These are phyloP conservation scores for Amaranthus hypochondriacus DNA, from an alignment of 148 eudicot species.

Conservation along the genomic window DNA sequence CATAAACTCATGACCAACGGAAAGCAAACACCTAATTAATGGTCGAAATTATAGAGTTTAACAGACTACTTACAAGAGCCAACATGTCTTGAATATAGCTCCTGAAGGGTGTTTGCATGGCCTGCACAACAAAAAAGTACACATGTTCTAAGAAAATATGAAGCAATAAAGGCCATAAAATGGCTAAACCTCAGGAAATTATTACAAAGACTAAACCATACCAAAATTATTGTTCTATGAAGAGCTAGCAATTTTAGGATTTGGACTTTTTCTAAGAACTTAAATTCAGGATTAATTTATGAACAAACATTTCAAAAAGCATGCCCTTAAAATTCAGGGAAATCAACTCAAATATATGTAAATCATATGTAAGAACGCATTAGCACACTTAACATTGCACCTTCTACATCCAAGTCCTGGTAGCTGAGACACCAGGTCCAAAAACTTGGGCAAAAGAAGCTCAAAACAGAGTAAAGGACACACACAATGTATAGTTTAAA, in stretches of 20 bases:
- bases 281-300: background rate
- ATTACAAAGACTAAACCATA: background rate
- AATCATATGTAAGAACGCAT: background rate
- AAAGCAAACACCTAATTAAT: background rate
- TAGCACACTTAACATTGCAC: background rate
- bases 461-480: background rate
- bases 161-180: background rate
- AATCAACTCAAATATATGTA: no score
- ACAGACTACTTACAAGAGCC: constrained; percentile 55
- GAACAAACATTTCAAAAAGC: background rate
- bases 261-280: background rate
- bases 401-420: background rate
- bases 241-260: background rate
- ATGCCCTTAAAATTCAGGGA: no score
- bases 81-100: constrained; percentile 85
- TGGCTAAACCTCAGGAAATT: background rate
- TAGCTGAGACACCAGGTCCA: background rate
- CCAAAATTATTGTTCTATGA: background rate
- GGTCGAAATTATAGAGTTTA: background rate
- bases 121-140: constrained; percentile 37
- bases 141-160: background rate
- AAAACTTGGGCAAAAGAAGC: background rate
- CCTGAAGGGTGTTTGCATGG: constrained; percentile 94
- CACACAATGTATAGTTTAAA: background rate
- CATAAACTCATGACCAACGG: background rate